These are phyloP conservation scores for Solanum hybrid DNA, from an alignment of 305 asterid genomes.

Conservation along the genomic window DNA sequence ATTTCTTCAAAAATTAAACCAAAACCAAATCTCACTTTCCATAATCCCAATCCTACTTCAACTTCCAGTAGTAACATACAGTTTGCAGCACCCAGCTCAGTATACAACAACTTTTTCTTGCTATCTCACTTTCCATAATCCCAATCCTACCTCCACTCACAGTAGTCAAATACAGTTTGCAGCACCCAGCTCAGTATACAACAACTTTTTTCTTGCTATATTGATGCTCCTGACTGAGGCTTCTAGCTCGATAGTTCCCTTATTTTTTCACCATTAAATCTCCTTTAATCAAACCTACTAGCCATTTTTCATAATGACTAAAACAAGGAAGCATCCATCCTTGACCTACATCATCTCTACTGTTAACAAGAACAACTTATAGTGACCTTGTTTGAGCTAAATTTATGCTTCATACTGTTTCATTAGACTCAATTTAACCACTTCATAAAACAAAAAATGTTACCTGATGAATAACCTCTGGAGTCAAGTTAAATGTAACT, in stretches of 20 bases:
- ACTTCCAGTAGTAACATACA: not conserved
- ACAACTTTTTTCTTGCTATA: not conserved
- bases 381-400: not conserved
- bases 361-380: not conserved
- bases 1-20: not conserved
- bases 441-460: constrained; percentile 10
- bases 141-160: not conserved
- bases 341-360: not conserved
- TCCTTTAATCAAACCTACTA: not conserved
- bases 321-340: not conserved
- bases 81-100: not conserved
- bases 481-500: constrained; percentile 93
- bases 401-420: not conserved
- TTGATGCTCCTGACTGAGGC: not conserved
- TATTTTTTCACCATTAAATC: not conserved
- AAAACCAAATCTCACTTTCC: not conserved
- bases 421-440: not conserved
- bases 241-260: not conserved
- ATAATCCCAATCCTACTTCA: not conserved
- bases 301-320: not conserved
- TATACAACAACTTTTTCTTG: not conserved
- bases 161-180: not conserved
- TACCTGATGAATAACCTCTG: constrained; percentile 98
- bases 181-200: not conserved
- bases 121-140: not conserved